Evolutionary conservation across 352 stramenopile genomes (phyloP), one percentile per base, ranked within the genome.

Genomic region (Pythium oligandrum): DNA sequence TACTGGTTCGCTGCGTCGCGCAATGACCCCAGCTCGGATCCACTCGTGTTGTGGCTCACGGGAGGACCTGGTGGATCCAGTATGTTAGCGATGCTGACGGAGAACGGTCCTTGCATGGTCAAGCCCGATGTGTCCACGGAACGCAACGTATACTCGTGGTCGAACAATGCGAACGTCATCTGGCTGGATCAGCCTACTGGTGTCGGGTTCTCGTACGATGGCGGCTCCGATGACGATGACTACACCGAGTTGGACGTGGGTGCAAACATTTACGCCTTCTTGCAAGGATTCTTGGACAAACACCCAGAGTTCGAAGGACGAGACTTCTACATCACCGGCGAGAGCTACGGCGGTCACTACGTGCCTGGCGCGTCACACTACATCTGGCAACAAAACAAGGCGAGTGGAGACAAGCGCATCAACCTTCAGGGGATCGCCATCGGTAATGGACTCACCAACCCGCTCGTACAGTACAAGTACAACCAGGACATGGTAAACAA

Each of bases 1-100:
- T 85, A 86, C 58, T 88, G 75, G 73, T 81, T 70, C 49, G 77
- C 81, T 33, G 68, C 84, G 54, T 73, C 76, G 4, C 51, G 61
- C 30, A 56, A 64, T 46, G 58, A 66, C 42, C 54, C 66, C 3
- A 50, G 32, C 7, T 71, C 43, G 7, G 75, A 71, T 30, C 75
- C 71, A 1, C 43, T 83, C 3, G 60, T 85, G 30, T 51, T 86
- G n/a, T 86, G 75, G 75, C 59, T 86, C 38, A 83, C 66, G 0
- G 73, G 75, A 9, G 75, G 75, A 3, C 74, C 76, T 6, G 74
- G 74, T 7, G 63, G 64, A 3, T 83, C 71, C 3, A 78, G 68
- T 59, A 46, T 78, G 38, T 53, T 80, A 31, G 76, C 74, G 5
- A 44, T 87, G 3, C 61, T 86, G 17, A 57, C 44, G 10, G 75